A percentile compares a stretch with the other conserved stretches of the same genome.
phyloP scores from a whole-genome alignment of 2,329 filamentous ascomycete species.

The Scedosporium dehoogii region DNA sequence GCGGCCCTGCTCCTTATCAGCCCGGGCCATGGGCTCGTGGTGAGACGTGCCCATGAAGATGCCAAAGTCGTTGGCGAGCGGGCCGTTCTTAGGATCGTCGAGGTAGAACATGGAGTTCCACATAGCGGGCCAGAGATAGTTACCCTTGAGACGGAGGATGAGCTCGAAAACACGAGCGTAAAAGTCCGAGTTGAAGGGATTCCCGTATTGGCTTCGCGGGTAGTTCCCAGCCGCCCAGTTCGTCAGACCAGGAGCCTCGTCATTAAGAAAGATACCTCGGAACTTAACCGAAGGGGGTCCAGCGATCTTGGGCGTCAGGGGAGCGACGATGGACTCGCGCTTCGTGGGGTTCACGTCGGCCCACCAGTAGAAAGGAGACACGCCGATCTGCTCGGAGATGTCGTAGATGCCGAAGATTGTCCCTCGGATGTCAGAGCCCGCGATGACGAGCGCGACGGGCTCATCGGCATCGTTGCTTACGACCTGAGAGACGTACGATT shows the following conservation, averaged over 20 bases:
- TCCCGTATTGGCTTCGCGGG: not conserved
- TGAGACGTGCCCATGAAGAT: conserved; percentile 66
- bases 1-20: conserved; percentile 44
- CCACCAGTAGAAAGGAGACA: conserved; percentile 62
- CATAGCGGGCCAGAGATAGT: conserved; percentile 65
- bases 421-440: conserved; percentile 47
- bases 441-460: conserved; percentile 43
- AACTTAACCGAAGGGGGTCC: conserved; percentile 55
- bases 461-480: conserved; percentile 34
- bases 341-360: conserved; percentile 48
- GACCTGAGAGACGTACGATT: conserved; percentile 33
- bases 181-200: conserved; percentile 28
- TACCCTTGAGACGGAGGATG: conserved; percentile 57
- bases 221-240: conserved; percentile 44
- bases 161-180: conserved; percentile 63
- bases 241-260: conserved; percentile 58
- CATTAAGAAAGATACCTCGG: conserved; percentile 63
- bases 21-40: conserved; percentile 60
- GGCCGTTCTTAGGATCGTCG: conserved; percentile 59
- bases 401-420: conserved; percentile 52
- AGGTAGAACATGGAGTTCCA: conserved; percentile 66
- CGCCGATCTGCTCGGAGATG: conserved; percentile 52
- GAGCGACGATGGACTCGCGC: conserved; percentile 43
- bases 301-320: conserved; percentile 43
- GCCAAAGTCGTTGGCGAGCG: conserved; percentile 60